Conservation (phyloP, 768 basidiomycete genomes). For the Mycena alexandri region DNA sequence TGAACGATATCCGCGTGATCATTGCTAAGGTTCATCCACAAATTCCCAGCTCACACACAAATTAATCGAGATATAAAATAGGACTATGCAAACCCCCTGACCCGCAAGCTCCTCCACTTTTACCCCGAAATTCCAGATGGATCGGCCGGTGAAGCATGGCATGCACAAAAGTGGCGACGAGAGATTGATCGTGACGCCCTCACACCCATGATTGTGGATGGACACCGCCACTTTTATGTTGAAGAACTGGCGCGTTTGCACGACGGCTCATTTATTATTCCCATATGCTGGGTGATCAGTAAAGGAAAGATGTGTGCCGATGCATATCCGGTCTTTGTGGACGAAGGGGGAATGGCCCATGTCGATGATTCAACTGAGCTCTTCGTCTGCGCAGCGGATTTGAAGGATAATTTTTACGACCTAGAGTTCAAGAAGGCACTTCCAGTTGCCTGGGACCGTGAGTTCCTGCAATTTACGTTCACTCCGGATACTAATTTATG, state of each 20-base stretch:
- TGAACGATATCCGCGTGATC: conserved; percentile 4
- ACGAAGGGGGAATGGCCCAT: not conserved
- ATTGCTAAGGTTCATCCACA: conserved; percentile 5
- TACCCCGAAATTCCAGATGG: conserved; percentile 12
- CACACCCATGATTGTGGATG: conserved; percentile 15
- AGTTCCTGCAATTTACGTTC: too few species aligned
- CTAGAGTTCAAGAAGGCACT: not conserved
- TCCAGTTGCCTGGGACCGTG: not conserved
- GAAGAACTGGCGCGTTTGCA: conserved; percentile 32
- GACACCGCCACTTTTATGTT: conserved; percentile 20
- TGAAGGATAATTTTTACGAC: not conserved
- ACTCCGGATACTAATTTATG: too few species aligned
- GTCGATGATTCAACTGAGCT: not conserved
- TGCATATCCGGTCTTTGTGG: not conserved
- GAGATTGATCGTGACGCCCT: conserved; percentile 12
- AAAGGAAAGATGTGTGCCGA: conserved; percentile 20
- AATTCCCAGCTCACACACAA: too few species aligned
- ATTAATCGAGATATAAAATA: not conserved
- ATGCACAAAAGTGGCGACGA: not conserved
- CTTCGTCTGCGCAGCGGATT: not conserved
- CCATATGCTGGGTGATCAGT: conserved; percentile 35
- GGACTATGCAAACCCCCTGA: conserved; percentile 11
- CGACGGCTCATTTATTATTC: conserved; percentile 35
- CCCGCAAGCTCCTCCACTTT: conserved; percentile 4
- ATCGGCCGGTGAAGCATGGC: conserved; percentile 6